Conservation (phyloP, 495 filamentous ascomycete species). For the Neurospora cerealis region DNA sequence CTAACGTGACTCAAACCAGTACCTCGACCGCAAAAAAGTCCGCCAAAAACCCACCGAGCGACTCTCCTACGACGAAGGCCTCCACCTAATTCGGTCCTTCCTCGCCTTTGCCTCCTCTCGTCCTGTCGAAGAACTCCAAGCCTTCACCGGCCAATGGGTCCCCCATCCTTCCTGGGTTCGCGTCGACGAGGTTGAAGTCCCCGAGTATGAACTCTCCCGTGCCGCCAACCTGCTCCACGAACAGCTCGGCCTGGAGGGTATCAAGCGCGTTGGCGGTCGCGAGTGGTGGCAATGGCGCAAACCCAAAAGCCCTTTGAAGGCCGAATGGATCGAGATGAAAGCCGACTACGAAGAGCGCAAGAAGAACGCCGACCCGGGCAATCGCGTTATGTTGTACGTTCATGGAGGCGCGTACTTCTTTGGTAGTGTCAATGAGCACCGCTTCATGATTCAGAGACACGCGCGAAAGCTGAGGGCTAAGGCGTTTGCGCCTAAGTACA, state of each 20-base stretch:
- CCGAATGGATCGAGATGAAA: conserved; percentile 95
- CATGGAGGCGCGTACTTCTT: conserved; percentile 70
- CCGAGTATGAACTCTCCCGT: conserved; percentile 45
- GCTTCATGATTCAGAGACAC: conserved; percentile 92
- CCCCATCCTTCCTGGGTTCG: conserved; percentile 83
- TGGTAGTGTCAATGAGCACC: conserved; percentile 87
- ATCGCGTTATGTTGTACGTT: conserved; percentile 84
- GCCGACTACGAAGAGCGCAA: conserved; percentile 65
- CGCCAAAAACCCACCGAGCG: conserved; percentile 72
- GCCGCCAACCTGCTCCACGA: conserved; percentile 53
- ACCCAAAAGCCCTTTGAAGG: conserved; percentile 50
- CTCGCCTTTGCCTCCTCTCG: conserved; percentile 72
- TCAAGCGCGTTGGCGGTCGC: conserved; percentile 65
- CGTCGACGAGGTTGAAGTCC: conserved; percentile 61
- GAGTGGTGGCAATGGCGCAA: conserved; percentile 93
- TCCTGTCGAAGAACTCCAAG: conserved; percentile 84
- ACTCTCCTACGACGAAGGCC: conserved; percentile 88
- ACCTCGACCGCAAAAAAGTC: conserved; percentile 65
- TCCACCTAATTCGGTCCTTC: conserved; percentile 80
- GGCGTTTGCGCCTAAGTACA: conserved; percentile 80
- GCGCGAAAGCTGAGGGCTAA: conserved; percentile 85
- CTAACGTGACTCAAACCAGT: conserved; percentile 38
- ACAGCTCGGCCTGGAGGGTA: conserved; percentile 66
- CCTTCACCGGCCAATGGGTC: conserved; percentile 83
- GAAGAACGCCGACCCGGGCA: conserved; percentile 43